phyloP scores from a whole-genome alignment of 352 stramenopile genomes.

The Phytophthora uliginosa region DNA sequence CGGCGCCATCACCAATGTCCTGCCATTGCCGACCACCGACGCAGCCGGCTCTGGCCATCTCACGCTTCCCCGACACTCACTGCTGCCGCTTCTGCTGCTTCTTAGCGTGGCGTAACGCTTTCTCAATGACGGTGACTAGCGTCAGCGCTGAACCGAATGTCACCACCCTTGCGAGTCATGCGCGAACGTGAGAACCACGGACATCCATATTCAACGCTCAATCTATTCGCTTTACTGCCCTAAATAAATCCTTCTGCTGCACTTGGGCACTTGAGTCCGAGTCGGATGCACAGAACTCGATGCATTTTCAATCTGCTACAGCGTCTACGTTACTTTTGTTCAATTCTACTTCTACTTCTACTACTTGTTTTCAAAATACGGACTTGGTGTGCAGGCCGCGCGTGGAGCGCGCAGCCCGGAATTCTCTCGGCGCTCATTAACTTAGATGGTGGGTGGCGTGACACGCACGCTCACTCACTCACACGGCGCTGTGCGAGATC shows the following conservation, averaged over 20 bases:
- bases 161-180: neutral
- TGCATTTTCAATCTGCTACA: slow-evolving; percentile 41
- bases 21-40: neutral
- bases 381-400: slow-evolving; percentile 31
- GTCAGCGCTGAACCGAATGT: neutral
- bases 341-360: slow-evolving; percentile 32
- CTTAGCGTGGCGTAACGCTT: slow-evolving; percentile 5
- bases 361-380: slow-evolving; percentile 47
- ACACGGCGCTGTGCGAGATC: slow-evolving; percentile 66
- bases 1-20: no score
- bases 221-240: neutral
- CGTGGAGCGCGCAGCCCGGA: neutral
- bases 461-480: slow-evolving; percentile 9
- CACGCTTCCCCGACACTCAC: neutral
- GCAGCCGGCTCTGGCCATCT: neutral
- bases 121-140: neutral
- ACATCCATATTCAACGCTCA: neutral
- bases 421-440: slow-evolving; percentile 32
- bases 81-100: slow-evolving; percentile 4
- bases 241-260: slow-evolving; percentile 37
- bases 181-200: slow-evolving; percentile 8
- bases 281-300: slow-evolving; percentile 26
- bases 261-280: slow-evolving; percentile 3
- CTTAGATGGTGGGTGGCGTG: slow-evolving; percentile 28
- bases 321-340: slow-evolving; percentile 38